Evolutionary conservation across 768 basidiomycete genomes (phyloP), one percentile per base, ranked within the genome.

Genomic region (Glaciozyma martinii): DNA sequence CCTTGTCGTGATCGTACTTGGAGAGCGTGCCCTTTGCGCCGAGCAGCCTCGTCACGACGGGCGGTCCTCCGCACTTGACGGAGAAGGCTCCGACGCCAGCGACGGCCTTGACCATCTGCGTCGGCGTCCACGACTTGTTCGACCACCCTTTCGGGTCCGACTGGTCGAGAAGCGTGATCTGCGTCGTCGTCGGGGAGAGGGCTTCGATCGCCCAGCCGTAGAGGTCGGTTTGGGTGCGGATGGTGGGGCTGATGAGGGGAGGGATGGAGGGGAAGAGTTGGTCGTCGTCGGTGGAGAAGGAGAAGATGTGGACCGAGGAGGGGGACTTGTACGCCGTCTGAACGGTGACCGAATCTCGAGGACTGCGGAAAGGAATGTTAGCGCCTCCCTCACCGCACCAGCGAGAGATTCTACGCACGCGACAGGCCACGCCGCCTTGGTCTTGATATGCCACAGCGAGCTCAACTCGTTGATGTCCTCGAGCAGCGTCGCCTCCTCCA

Each of bases 121-220:
- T 86, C 1, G 93, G 94, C 58, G 94, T 92, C 18, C 89, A 88
- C 0, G 85, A 84, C 76, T 97, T 98, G 78, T 89, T 91, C 8
- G 90, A 85, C 93, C 94, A 97, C 54, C 92, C 92, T 76, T 93
- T 90, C 9, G 92, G 92, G 75, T 99, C 94, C 16, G 90, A 92
- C 76, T 98, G 95, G 73, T 98, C 94, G 7, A 99, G 82, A 1
- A 99, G 79, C 0, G 92, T 95, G 66, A 99, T 84, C 16, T 89
- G 83, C 0, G 93, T 95, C 3, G 95, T 98, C 3, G 85, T 97
- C 0, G 94, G 95, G 1, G 93, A 97, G 13, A 99, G 80, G 0
- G 88, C 83, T 76, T 98, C 94, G 71, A 99, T 91, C 1, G 94
- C 89, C 89, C 93, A 98, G 55, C 94, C 95, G 78, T 91, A 92